phyloP scores from a whole-genome alignment of 495 filamentous ascomycete species.

The Penicillium dipodomyicola region DNA sequence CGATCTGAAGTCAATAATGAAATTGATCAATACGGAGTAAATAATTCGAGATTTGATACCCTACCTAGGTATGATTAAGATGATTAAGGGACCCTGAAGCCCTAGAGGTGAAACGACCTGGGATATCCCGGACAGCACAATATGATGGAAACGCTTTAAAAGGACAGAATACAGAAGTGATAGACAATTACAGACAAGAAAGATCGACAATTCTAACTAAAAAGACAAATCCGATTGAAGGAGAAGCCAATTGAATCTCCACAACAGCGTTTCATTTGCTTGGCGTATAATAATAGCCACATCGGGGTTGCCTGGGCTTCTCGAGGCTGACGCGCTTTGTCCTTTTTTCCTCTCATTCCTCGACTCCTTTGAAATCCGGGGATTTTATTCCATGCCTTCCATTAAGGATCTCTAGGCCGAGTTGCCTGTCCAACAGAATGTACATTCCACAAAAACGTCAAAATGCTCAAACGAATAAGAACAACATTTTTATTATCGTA shows the following conservation, averaged over 20 bases:
- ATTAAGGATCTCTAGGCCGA: conserved; percentile 21
- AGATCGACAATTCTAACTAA: not conserved
- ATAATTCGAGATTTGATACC: not conserved
- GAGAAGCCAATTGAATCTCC: conserved; percentile 6
- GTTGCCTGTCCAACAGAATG: conserved; percentile 22
- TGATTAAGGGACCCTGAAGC: not conserved
- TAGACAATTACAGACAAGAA: not conserved
- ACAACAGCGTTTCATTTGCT: not conserved
- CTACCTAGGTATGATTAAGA: no score
- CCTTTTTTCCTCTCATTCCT: conserved; percentile 10
- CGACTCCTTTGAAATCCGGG: conserved; percentile 12
- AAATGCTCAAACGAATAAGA: conserved; percentile 14
- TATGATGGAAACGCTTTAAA: not conserved
- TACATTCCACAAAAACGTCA: conserved; percentile 31
- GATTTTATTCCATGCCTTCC: conserved; percentile 21
- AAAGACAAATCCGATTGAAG: conserved; percentile 2
- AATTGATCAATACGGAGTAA: not conserved
- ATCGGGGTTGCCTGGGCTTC: not conserved
- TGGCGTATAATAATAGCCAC: conserved; percentile 11
- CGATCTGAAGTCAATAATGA: conserved; percentile 2
- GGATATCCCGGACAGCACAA: not conserved
- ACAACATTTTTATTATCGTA: conserved; percentile 31
- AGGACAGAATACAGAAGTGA: not conserved
- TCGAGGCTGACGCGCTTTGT: not conserved
- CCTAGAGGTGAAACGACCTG: not conserved